Evolutionary conservation across 1,284 basidiomycete species (phyloP).

Genomic region (Cutaneotrichosporon arboriforme): DNA sequence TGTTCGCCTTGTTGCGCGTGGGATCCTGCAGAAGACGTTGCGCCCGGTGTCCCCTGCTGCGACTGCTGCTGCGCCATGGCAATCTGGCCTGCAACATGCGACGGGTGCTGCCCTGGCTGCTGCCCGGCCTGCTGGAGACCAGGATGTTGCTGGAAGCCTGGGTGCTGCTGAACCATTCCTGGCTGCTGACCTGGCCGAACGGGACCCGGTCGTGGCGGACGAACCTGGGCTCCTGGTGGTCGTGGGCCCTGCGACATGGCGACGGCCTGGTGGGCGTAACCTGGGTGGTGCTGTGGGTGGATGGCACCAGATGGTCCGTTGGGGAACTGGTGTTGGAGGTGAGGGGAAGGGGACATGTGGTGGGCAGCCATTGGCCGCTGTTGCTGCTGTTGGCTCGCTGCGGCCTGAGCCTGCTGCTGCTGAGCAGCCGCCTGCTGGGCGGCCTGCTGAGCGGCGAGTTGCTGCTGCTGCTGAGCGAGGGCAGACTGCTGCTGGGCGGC

Average conservation of each 20-base stretch:
- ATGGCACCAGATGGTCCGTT: slow-evolving; percentile 21
- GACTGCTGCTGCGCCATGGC: slow-evolving; percentile 13
- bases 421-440: slow-evolving; percentile 4
- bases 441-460: not conserved
- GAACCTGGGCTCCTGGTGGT: slow-evolving; percentile 14
- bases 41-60: slow-evolving; percentile 22
- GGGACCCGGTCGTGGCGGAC: slow-evolving; percentile 12
- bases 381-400: not conserved
- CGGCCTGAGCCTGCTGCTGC: slow-evolving; percentile 2
- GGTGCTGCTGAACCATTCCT: slow-evolving; percentile 6
- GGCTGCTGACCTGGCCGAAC: slow-evolving; percentile 12
- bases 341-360: slow-evolving; percentile 34
- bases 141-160: slow-evolving; percentile 17
- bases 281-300: slow-evolving; percentile 15
- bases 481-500: slow-evolving; percentile 14
- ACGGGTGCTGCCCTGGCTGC: slow-evolving; percentile 22
- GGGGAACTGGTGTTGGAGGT: slow-evolving; percentile 38
- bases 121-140: slow-evolving; percentile 15
- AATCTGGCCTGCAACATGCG: slow-evolving; percentile 11
- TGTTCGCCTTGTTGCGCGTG: slow-evolving; percentile 19
- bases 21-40: slow-evolving; percentile 13
- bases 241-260: slow-evolving; percentile 9
- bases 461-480: slow-evolving; percentile 16
- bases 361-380: slow-evolving; percentile 8
- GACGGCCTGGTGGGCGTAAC: slow-evolving; percentile 19